Evolutionary conservation across 352 stramenopile genomes (phyloP).

Genomic region (Phytophthora tubulina): DNA sequence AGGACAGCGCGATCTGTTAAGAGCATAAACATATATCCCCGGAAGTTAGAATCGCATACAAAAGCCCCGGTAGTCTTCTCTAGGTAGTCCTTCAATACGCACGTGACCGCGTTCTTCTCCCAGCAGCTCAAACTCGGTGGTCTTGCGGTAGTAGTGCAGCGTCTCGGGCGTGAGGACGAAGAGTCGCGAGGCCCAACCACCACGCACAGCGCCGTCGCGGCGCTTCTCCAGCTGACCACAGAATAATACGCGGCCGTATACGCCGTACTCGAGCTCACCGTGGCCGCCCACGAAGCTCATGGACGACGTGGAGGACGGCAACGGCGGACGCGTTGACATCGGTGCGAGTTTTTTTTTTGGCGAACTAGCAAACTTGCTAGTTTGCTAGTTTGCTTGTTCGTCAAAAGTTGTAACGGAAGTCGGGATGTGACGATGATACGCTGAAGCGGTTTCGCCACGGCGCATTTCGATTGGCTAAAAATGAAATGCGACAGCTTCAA

Average conservation of each 20-base stretch:
- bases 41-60: conserved; percentile 1
- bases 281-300: conserved; percentile 22
- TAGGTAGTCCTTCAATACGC: conserved; percentile 8
- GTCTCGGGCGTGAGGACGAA: conserved; percentile 84
- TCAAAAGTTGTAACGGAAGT: background rate
- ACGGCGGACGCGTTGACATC: conserved; percentile 40
- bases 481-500: conserved; percentile 19
- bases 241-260: conserved; percentile 79
- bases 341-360: background rate
- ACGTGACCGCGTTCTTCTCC: conserved; percentile 84
- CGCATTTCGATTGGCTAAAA: conserved; percentile 25
- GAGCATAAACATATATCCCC: conserved; percentile 9
- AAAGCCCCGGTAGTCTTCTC: background rate
- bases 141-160: conserved; percentile 86
- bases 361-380: too few species aligned
- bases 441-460: background rate
- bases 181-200: conserved; percentile 78
- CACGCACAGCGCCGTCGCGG: conserved; percentile 76
- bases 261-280: conserved; percentile 64
- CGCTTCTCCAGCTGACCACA: conserved; percentile 83
- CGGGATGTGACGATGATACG: conserved; percentile 21
- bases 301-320: conserved; percentile 33
- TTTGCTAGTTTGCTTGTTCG: too few species aligned
- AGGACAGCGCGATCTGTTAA: conserved; percentile 62
- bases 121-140: conserved; percentile 75